phyloP scores from a whole-genome alignment of 2,329 filamentous ascomycete species.

The Sporothrix phasma region DNA sequence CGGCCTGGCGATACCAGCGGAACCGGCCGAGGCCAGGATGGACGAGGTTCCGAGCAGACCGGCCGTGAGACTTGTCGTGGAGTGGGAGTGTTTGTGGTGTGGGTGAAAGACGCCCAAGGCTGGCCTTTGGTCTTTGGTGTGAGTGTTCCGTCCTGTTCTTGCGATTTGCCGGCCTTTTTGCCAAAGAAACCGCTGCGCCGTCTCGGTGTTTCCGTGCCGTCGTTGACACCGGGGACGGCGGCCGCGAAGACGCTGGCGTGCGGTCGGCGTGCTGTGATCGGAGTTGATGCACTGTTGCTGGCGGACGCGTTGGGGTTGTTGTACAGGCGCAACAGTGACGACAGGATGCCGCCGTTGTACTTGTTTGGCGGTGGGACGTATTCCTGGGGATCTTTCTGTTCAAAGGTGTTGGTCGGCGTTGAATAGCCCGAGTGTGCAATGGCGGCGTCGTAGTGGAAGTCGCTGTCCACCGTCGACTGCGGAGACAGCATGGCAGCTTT shows the following conservation, averaged over 20 bases:
- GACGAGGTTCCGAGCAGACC: conserved; percentile 46
- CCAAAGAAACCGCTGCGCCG: conserved; percentile 32
- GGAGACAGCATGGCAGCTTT: not conserved
- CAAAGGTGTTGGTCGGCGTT: conserved; percentile 41
- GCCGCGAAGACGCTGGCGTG: conserved; percentile 35
- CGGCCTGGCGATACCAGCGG: conserved; percentile 34
- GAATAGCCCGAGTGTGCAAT: conserved; percentile 22
- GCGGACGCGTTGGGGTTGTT: conserved; percentile 32
- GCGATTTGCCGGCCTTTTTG: conserved; percentile 33
- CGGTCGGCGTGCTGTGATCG: conserved; percentile 33
- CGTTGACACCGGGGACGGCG: conserved; percentile 28
- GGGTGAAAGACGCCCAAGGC: conserved; percentile 14
- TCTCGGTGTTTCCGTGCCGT: conserved; percentile 24
- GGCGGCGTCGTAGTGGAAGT: conserved; percentile 19
- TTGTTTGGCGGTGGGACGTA: conserved; percentile 58
- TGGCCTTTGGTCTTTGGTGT: conserved; percentile 2
- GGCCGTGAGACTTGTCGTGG: conserved; percentile 31
- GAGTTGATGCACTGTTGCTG: conserved; percentile 28
- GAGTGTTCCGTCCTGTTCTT: not conserved
- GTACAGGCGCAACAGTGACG: conserved; percentile 62
- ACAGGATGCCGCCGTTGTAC: conserved; percentile 64
- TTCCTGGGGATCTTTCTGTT: conserved; percentile 44
- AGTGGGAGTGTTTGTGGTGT: conserved; percentile 12
- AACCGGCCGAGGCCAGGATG: conserved; percentile 39
- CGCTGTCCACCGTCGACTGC: not conserved